phyloP scores from a whole-genome alignment of 2,329 filamentous ascomycete genomes.

The Stachybotrys echinatus region DNA sequence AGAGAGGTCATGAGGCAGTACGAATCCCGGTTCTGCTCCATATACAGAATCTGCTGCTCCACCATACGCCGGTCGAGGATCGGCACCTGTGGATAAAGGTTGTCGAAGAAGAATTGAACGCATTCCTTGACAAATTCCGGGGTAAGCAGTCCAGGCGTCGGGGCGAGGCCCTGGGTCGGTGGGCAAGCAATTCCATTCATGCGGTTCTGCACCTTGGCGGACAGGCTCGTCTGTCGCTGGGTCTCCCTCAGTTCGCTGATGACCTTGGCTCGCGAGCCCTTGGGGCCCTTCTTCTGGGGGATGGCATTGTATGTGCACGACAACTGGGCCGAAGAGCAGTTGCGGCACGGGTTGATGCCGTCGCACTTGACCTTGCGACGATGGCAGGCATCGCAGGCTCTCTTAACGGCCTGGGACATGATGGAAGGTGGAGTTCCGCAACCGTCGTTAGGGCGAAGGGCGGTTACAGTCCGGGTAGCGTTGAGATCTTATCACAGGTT shows the following conservation, averaged over 20 bases:
- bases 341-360: constrained; percentile 64
- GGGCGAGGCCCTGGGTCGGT: constrained; percentile 41
- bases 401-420: constrained; percentile 50
- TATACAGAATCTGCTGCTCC: constrained; percentile 52
- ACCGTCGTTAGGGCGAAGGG: background rate
- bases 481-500: constrained; percentile 1
- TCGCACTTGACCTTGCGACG: constrained; percentile 72
- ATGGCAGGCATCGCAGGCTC: constrained; percentile 70
- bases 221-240: constrained; percentile 60
- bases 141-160: constrained; percentile 56
- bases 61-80: constrained; percentile 55
- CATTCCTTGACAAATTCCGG: constrained; percentile 60
- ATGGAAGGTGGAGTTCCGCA: constrained; percentile 10
- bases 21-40: constrained; percentile 57
- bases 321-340: constrained; percentile 62
- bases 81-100: constrained; percentile 60
- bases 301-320: constrained; percentile 71
- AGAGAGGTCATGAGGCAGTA: constrained; percentile 62
- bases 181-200: constrained; percentile 50
- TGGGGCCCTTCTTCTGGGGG: constrained; percentile 71
- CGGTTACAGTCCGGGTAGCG: background rate
- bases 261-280: constrained; percentile 69
- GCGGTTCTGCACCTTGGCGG: constrained; percentile 55
- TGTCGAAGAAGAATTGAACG: constrained; percentile 62
- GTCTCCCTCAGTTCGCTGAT: constrained; percentile 68